Evolutionary conservation across 2,329 filamentous ascomycete genomes (phyloP).

Genomic region (Neofusicoccum ribis): DNA sequence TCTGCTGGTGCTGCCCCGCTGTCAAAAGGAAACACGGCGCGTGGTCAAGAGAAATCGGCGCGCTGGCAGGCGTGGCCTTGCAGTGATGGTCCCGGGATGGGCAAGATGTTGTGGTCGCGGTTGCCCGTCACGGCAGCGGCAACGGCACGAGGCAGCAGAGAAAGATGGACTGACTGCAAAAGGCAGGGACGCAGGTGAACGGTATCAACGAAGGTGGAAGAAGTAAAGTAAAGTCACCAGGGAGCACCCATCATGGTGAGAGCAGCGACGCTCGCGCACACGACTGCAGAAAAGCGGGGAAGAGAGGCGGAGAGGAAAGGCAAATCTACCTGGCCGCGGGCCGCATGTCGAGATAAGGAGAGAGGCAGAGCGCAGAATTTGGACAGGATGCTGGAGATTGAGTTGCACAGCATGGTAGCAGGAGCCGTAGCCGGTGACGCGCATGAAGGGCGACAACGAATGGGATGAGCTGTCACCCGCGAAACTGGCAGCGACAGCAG

Average conservation of each 20-base stretch:
- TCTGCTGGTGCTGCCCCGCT: not conserved
- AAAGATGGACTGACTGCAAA: too few relatives aligned
- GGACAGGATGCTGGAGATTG: not conserved
- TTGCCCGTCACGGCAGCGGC: not conserved
- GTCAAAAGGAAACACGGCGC: not conserved
- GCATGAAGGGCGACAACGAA: not conserved
- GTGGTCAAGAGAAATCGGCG: not conserved
- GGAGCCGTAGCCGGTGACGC: not conserved
- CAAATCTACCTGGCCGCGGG: not conserved
- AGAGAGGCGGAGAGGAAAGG: not conserved
- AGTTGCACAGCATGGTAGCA: conserved; percentile 2
- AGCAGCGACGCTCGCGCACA: not conserved
- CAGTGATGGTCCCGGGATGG: too few relatives aligned
- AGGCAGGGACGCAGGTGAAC: not conserved
- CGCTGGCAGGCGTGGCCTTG: not conserved
- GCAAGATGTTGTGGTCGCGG: not conserved
- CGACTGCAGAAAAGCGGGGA: conserved; percentile 7
- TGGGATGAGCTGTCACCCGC: not conserved
- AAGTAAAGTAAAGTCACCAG: not conserved
- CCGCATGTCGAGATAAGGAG: conserved; percentile 2
- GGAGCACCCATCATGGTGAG: not conserved
- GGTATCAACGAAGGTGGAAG: not conserved
- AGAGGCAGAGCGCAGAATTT: not conserved
- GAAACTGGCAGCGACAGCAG: not conserved
- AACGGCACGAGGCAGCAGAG: not conserved